These are phyloP conservation scores for Aaosphaeria arxii DNA, from an alignment of 2,329 filamentous ascomycete species.

Conservation along the genomic window DNA sequence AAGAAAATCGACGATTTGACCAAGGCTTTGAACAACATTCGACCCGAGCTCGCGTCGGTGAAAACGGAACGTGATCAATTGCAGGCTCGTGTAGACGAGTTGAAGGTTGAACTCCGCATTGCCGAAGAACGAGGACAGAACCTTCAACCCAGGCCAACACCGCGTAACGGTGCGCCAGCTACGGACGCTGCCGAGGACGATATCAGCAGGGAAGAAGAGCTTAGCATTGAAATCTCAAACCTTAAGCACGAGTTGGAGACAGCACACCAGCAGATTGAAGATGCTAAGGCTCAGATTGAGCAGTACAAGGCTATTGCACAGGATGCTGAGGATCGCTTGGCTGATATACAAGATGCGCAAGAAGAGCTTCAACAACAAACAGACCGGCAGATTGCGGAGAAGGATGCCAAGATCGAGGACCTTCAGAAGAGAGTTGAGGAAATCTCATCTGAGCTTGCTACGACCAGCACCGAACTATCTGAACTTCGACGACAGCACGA, in stretches of 20 bases:
- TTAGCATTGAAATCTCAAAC: conserved; percentile 79
- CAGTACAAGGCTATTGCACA: conserved; percentile 88
- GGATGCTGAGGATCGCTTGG: conserved; percentile 79
- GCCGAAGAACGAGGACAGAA: conserved; percentile 84
- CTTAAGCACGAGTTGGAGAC: conserved; percentile 85
- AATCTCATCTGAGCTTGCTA: conserved; percentile 75
- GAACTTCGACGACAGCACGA: conserved; percentile 76
- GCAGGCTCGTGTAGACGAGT: conserved; percentile 81
- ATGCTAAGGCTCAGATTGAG: conserved; percentile 75
- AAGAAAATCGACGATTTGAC: conserved; percentile 92
- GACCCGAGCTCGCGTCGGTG: conserved; percentile 80
- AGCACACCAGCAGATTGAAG: conserved; percentile 74
- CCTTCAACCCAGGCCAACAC: conserved; percentile 74
- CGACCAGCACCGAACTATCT: conserved; percentile 78
- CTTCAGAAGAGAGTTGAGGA: conserved; percentile 81
- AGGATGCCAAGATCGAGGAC: conserved; percentile 75
- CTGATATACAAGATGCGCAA: conserved; percentile 73
- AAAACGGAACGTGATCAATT: conserved; percentile 90
- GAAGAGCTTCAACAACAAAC: conserved; percentile 73
- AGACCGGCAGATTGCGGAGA: conserved; percentile 70
- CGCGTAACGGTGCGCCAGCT: conserved; percentile 48
- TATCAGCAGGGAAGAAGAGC: conserved; percentile 69
- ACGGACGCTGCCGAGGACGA: conserved; percentile 53
- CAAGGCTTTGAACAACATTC: conserved; percentile 71
- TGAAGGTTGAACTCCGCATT: conserved; percentile 82